Base-by-base conservation (phyloP, 2,329 filamentous ascomycete species). In the Cytospora piceae region DNA sequence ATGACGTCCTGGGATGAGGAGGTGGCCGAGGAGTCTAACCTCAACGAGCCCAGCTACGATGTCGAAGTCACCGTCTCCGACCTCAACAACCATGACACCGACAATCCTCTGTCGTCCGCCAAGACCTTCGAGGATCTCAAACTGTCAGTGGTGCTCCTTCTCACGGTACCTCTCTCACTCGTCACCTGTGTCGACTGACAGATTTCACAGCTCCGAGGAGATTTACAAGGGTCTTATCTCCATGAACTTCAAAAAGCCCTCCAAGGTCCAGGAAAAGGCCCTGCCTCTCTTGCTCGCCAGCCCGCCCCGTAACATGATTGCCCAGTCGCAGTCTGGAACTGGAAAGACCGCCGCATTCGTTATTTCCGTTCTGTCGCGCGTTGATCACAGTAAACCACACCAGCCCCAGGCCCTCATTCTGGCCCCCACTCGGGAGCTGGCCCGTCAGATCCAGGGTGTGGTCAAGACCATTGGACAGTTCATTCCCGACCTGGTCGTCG, bases 311-410 rank as follows among this genome's bases (percentile, higher is more conserved):
- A 98, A 98, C 79, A 91, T 99, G 85, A 94, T 99, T 74, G 95
- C 94, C 4, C 95, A 99, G 79, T 99, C 95, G n/a, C 95, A 99
- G 78, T 99, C 95, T 2, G 95, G 95, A 72, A 99, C 95, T 24
- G 95, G 95, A 74, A 99, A 99, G 83, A 99, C 95, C 0, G 95
- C 94, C 24, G 95, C 95, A 27, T 99, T 99, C 77, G 92, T 95
- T 55, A 89, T 97, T 68, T 96, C 96, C 68, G 91, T 96, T 67
- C 85, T 99, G 51, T 91, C 91, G 66, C 92, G 95, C 69, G 80
- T 98, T 74, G 93, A 99, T 74, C 85, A 94, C 66, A 81, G 74
- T 60, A 84, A 86, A 69, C 83, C 88, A 24, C 80, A 87, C 32
- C 83, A 86, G 70, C 94, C 94, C 1, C 95, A 99, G 80, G 93